Evolutionary conservation across 2,329 filamentous ascomycete species (phyloP), one percentile per base, ranked within the genome.

Genomic region (Fusarium nelsonii): DNA sequence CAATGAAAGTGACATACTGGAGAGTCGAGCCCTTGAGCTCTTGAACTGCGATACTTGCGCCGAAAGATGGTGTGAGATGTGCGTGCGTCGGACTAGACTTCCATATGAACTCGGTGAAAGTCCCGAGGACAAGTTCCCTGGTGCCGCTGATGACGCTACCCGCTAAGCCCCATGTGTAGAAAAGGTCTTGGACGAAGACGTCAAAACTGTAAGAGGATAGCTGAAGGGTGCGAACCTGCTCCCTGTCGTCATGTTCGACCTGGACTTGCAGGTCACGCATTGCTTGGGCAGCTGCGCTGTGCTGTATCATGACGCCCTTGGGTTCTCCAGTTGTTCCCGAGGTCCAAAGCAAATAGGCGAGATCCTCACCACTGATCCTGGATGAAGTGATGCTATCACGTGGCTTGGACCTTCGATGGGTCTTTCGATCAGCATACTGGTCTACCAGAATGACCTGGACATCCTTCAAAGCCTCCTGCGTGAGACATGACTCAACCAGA

Each of bases 291-390:
- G 65, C 65, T 3, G 65, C 65, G 2, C 43, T 50, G 28, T 68
- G 65, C 8, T 68, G 65, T 2, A 68, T 54, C 65, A 68, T 68
- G 2, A 68, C 65, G 6, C 65, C 65, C 28, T 68, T 68, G 9
- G 64, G 65, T 3, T 68, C 58, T 2, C 65, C 65, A 0, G 65
- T 68, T 0, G 65, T 68, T 7, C 65, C 65, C 1, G 65, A 68
- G 5, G 64, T 68, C 65, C 65, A 68, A 0, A 68, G 26, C 0
- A 68, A 20, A 28, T 68, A 68, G 1, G 65, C 65, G 10, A 68
- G n/a, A 3, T 68, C 48, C 4, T 48, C 20, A 0, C 65, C 65
- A 0, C 15, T 23, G 20, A 68, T 44, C 0, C 6, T 45, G 1
- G 40, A 39, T 2, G 23, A 37, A 28, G 39, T 10, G 6, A 60